These are phyloP conservation scores for Alternaria panax DNA, from an alignment of 2,329 filamentous ascomycete genomes.

Conservation along the genomic window DNA sequence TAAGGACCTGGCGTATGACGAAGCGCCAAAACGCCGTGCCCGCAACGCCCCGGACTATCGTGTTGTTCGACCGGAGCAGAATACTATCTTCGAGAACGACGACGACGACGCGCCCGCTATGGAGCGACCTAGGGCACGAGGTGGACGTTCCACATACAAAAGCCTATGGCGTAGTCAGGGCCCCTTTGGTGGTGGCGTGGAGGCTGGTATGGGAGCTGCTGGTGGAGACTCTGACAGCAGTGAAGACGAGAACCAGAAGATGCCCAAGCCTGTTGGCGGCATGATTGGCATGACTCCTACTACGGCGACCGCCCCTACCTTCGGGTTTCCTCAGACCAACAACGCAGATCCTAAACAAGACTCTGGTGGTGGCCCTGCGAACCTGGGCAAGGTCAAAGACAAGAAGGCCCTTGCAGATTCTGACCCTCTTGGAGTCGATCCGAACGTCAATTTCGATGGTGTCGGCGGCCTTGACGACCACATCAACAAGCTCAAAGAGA, in stretches of 20 bases:
- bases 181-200: slow-evolving; percentile 87
- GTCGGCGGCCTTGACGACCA: slow-evolving; percentile 92
- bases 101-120: slow-evolving; percentile 74
- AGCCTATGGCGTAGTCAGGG: slow-evolving; percentile 88
- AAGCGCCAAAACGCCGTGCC: slow-evolving; percentile 66
- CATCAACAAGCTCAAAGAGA: slow-evolving; percentile 97
- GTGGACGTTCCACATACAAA: slow-evolving; percentile 67
- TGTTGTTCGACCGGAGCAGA: slow-evolving; percentile 77
- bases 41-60: slow-evolving; percentile 83
- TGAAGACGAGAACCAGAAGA: slow-evolving; percentile 84
- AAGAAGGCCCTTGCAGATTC: slow-evolving; percentile 91
- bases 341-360: slow-evolving; percentile 63
- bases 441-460: slow-evolving; percentile 91
- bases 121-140: slow-evolving; percentile 69
- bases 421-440: slow-evolving; percentile 90
- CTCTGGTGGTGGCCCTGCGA: slow-evolving; percentile 71
- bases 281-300: slow-evolving; percentile 71
- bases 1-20: slow-evolving; percentile 61
- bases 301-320: slow-evolving; percentile 58
- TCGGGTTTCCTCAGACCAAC: slow-evolving; percentile 65
- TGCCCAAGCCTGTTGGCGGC: slow-evolving; percentile 61
- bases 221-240: slow-evolving; percentile 95
- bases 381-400: slow-evolving; percentile 92
- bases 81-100: slow-evolving; percentile 77
- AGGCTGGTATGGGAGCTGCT: slow-evolving; percentile 76